Conservation (phyloP, 192 early-diverging fungal genomes). For the Chytriomyces hyalinus region DNA sequence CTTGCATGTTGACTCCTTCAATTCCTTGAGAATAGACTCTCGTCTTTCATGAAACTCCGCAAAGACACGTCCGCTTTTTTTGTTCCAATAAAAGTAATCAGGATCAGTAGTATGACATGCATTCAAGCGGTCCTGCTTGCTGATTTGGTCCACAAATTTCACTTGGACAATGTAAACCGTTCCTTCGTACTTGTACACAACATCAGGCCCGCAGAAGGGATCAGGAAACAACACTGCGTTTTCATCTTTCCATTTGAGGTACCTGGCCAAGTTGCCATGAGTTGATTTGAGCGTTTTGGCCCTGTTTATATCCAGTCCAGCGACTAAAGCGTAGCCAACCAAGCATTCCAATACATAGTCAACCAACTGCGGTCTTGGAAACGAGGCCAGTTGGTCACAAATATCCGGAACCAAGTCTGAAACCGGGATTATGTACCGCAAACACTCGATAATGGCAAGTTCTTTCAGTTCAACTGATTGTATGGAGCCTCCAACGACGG, state of each 20-base stretch:
- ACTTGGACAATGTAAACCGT: constrained; percentile 45
- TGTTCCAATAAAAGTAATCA: constrained; percentile 38
- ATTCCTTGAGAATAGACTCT: not conserved
- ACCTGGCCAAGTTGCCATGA: not conserved
- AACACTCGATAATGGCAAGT: constrained; percentile 35
- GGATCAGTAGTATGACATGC: constrained; percentile 45
- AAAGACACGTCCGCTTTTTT: constrained; percentile 12
- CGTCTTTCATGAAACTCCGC: constrained; percentile 27
- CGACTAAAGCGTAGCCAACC: constrained; percentile 43
- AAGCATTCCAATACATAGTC: constrained; percentile 41
- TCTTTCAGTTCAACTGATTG: constrained; percentile 32
- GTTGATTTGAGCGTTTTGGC: not conserved
- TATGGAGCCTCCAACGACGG: constrained; percentile 11
- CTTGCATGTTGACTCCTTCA: constrained; percentile 13
- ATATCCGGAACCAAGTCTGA: constrained; percentile 28
- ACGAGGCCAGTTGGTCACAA: not conserved
- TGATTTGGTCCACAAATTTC: constrained; percentile 42
- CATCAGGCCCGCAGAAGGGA: constrained; percentile 43
- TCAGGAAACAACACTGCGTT: constrained; percentile 42
- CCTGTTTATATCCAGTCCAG: constrained; percentile 27
- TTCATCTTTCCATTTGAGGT: constrained; percentile 10
- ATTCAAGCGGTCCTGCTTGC: constrained; percentile 39
- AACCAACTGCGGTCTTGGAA: constrained; percentile 39
- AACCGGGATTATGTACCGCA: constrained; percentile 41
- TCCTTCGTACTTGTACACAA: constrained; percentile 36